These are phyloP conservation scores for Haplographium delicatum DNA, from an alignment of 495 filamentous ascomycete species.

Conservation along the genomic window DNA sequence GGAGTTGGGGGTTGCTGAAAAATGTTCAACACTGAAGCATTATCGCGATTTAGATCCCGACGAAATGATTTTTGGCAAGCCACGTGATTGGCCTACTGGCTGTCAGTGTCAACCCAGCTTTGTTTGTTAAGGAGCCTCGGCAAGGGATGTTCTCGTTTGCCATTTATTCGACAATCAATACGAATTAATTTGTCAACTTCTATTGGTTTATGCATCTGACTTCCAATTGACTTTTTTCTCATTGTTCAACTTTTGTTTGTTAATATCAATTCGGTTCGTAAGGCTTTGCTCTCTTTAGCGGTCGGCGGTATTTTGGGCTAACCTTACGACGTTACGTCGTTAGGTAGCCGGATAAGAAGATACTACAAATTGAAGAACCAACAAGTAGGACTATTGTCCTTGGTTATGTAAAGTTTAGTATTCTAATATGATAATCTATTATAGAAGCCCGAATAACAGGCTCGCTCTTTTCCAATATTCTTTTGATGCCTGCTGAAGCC, in stretches of 20 bases:
- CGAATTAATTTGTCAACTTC: too few species aligned
- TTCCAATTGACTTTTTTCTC: background rate
- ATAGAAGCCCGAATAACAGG: slow-evolving; percentile 57
- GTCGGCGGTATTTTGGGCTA: too few species aligned
- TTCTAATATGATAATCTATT: slow-evolving; percentile 9
- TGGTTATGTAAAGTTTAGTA: background rate
- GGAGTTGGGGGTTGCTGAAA: slow-evolving; percentile 3
- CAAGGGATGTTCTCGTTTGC: too few species aligned
- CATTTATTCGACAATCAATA: too few species aligned
- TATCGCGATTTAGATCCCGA: background rate
- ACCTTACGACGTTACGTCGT: too few species aligned
- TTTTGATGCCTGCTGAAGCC: slow-evolving; percentile 49
- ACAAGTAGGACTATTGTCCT: background rate
- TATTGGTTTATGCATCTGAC: too few species aligned
- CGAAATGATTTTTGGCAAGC: background rate
- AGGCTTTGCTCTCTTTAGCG: too few species aligned
- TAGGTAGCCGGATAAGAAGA: too few species aligned
- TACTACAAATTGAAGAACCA: background rate
- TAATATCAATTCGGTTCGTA: too few species aligned
- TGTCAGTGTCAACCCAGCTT: background rate
- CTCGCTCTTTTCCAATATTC: slow-evolving; percentile 80
- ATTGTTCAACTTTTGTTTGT: too few species aligned
- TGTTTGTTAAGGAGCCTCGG: background rate
- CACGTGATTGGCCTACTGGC: background rate
- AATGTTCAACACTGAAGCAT: slow-evolving; percentile 13